These are phyloP conservation scores for Populus euphratica DNA, from an alignment of 345 rosid genomes.

Conservation along the genomic window DNA sequence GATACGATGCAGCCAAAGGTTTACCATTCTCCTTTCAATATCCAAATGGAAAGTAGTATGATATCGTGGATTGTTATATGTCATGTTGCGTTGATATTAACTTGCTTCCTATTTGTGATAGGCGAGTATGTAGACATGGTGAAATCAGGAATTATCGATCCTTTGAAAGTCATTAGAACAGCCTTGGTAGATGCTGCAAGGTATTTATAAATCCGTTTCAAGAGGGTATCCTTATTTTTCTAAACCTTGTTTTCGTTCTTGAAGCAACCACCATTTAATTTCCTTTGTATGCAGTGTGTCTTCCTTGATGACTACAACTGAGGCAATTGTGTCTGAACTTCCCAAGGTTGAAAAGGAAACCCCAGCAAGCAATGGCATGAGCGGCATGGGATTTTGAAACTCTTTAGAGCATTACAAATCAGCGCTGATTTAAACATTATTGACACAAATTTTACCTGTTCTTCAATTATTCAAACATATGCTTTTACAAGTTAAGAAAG, in stretches of 20 bases:
- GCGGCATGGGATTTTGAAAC: slow-evolving; percentile 63
- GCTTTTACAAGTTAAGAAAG: no score
- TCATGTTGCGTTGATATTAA: background rate
- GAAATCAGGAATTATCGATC: slow-evolving; percentile 83
- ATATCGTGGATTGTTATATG: background rate
- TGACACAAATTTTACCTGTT: background rate
- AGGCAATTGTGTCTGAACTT: slow-evolving; percentile 76
- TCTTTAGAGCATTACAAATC: background rate
- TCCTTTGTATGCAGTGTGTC: slow-evolving; percentile 52
- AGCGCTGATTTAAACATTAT: background rate
- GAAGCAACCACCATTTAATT: background rate
- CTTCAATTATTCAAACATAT: background rate
- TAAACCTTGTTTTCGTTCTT: background rate
- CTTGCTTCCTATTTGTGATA: slow-evolving; percentile 7
- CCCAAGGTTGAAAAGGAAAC: slow-evolving; percentile 74
- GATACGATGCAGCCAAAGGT: slow-evolving; percentile 55
- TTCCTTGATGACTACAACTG: slow-evolving; percentile 86
- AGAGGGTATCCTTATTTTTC: background rate
- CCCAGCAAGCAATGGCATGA: slow-evolving; percentile 49
- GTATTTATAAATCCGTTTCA: slow-evolving; percentile 22
- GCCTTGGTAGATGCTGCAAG: slow-evolving; percentile 96
- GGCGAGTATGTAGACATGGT: slow-evolving; percentile 96
- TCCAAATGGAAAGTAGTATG: background rate
- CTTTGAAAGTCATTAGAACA: slow-evolving; percentile 92
- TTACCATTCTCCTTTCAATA: background rate